A percentile compares a stretch with the other conserved stretches of the same genome.
phyloP scores from a whole-genome alignment of 768 basidiomycete genomes.

The Strobilomyces dryophilus region DNA sequence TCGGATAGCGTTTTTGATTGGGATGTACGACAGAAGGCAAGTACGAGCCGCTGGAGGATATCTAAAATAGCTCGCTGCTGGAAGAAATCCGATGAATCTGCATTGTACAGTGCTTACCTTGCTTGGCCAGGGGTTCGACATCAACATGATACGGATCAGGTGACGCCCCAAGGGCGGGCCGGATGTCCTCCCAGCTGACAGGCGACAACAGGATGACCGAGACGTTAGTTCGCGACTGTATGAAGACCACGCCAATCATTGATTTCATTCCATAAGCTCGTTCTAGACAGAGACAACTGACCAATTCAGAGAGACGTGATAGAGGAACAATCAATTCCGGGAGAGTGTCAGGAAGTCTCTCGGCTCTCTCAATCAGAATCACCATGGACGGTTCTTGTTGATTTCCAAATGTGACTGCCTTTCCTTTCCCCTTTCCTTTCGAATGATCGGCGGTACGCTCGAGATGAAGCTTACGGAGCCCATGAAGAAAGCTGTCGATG shows the following conservation, averaged over 20 bases:
- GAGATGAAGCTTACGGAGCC: constrained; percentile 38
- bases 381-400: constrained; percentile 40
- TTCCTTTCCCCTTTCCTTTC: constrained; percentile 30
- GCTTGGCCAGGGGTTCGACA: constrained; percentile 48
- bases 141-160: constrained; percentile 71
- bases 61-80: constrained; percentile 20
- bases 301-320: constrained; percentile 67
- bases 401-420: constrained; percentile 12
- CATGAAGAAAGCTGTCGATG: constrained; percentile 68
- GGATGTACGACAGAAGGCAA: constrained; percentile 32
- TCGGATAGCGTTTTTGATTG: constrained; percentile 1
- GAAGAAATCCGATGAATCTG: neutral
- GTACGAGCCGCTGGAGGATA: constrained; percentile 34
- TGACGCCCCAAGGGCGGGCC: constrained; percentile 64
- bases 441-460: constrained; percentile 2
- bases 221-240: constrained; percentile 55
- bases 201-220: constrained; percentile 62
- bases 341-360: constrained; percentile 56
- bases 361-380: constrained; percentile 63
- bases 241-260: constrained; percentile 20
- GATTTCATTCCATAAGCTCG: neutral
- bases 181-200: constrained; percentile 66
- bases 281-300: constrained; percentile 28
- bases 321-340: constrained; percentile 69
- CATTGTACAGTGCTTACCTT: constrained; percentile 39